phyloP scores from a whole-genome alignment of 1,284 basidiomycete genomes.

The Prillingera fragicola region DNA sequence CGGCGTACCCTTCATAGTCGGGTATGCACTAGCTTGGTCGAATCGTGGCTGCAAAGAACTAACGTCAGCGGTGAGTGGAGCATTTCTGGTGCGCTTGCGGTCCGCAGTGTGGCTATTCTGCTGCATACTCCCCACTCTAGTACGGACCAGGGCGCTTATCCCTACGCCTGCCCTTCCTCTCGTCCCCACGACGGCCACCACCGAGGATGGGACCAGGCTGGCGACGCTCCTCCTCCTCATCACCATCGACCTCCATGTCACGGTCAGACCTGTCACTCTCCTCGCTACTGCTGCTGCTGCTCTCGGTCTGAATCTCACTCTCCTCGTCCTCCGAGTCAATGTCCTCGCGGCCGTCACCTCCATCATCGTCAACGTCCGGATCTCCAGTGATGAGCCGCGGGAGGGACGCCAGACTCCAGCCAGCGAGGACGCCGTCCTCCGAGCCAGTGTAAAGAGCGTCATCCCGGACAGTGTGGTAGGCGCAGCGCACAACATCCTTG shows the following conservation, averaged over 20 bases:
- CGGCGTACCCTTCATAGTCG: too few species aligned
- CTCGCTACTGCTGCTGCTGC: too few species aligned
- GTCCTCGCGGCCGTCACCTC: slow-evolving; percentile 32
- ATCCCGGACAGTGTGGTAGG: slow-evolving; percentile 42
- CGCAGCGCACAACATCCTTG: slow-evolving; percentile 45
- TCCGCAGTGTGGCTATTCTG: too few species aligned
- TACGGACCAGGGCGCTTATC: slow-evolving; percentile 17
- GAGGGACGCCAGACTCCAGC: slow-evolving; percentile 42
- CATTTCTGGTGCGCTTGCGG: too few species aligned
- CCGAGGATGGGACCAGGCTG: slow-evolving; percentile 2
- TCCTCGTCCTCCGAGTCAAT: slow-evolving; percentile 32
- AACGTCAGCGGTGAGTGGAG: too few species aligned
- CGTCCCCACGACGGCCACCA: background rate
- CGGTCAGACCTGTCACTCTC: slow-evolving; percentile 14
- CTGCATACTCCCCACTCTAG: slow-evolving; percentile 6
- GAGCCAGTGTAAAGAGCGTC: slow-evolving; percentile 48
- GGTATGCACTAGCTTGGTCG: too few species aligned
- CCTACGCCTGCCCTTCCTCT: slow-evolving; percentile 1
- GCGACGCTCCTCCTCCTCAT: background rate
- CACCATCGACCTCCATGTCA: slow-evolving; percentile 11
- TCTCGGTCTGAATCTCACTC: slow-evolving; percentile 39
- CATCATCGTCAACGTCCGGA: slow-evolving; percentile 39
- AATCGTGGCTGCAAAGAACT: too few species aligned
- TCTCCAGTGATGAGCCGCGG: slow-evolving; percentile 36
- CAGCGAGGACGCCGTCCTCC: slow-evolving; percentile 47